A percentile compares a stretch with the other conserved stretches of the same genome.
Conservation (phyloP, 2,329 filamentous ascomycete genomes). For the Didymella lethalis region DNA sequence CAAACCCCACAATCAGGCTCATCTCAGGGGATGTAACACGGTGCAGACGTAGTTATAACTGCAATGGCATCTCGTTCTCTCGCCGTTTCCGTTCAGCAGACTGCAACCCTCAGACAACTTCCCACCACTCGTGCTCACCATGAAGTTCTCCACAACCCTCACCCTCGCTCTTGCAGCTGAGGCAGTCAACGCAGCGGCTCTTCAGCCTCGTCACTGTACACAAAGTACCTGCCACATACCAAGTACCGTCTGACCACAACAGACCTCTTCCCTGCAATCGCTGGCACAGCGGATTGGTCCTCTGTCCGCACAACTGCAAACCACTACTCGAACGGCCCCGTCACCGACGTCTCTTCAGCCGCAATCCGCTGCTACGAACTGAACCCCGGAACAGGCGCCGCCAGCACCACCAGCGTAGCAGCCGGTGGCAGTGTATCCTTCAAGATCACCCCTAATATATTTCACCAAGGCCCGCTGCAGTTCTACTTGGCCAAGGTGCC, state of each 20-base stretch:
- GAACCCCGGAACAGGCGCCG: constrained; percentile 28
- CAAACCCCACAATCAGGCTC: constrained; percentile 16
- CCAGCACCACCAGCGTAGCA: constrained; percentile 34
- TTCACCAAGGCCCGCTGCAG: constrained; percentile 48
- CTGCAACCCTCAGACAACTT: neutral
- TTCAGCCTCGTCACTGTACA: constrained; percentile 38
- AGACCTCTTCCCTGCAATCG: constrained; percentile 22
- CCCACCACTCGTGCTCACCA: constrained; percentile 16
- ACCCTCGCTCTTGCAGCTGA: constrained; percentile 29
- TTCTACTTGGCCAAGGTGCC: constrained; percentile 52
- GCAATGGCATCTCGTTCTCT: neutral
- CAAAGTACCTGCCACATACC: neutral
- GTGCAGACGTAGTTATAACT: constrained; percentile 17
- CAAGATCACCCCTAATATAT: constrained; percentile 42
- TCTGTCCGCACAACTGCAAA: constrained; percentile 46
- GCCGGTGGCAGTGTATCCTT: constrained; percentile 46
- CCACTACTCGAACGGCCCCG: constrained; percentile 39
- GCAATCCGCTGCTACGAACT: constrained; percentile 49
- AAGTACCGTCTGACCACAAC: constrained; percentile 32
- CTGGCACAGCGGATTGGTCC: constrained; percentile 40
- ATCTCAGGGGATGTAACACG: constrained; percentile 15
- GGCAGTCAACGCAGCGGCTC: constrained; percentile 31
- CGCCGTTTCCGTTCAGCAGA: neutral
- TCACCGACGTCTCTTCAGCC: constrained; percentile 40
- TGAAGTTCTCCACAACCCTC: constrained; percentile 39